Evolutionary conservation across 1,139 yeast genomes (phyloP), one percentile per base, ranked within the genome.

Genomic region (Debaryomyces singareniensis): DNA sequence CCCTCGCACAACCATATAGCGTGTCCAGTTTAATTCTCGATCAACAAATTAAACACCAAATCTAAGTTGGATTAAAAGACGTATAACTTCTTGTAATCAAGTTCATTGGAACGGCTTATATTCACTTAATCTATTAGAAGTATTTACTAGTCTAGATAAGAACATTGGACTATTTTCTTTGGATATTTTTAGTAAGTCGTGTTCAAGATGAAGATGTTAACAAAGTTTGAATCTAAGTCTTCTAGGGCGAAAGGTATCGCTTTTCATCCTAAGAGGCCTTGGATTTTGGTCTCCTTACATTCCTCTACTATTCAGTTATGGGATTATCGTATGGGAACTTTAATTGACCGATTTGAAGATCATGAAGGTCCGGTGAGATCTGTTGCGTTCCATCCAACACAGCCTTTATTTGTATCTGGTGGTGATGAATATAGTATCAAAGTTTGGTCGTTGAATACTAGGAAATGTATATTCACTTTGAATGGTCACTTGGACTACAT

Each of bases 301-400:
- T 84, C 96, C 15, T 86, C 96, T 18, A 86, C 96, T 13, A 89
- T 91, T 54, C 98, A 91, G 59, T 70, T 91, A 42, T 93, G 99
- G 99, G 99, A 93, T 58, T 93, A 93, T 61, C 79, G 99, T 53
- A 93, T 93, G 98, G 99, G 99, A 28, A 87, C 97, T 3, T 67
- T 93, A 51, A 80, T 93, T 55, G 98, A 89, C 56, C 74, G 96
- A 35, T 93, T 87, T 51, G 98, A 93, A 59, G 98, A 91, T 45
- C 99, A 93, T 53, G 96, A 85, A 47, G 99, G 98, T 16, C 97
- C 98, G 5, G 98, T 93, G 20, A 77, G 98, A 60, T 80, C 91
- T 40, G 85, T 93, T 28, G 91, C 80, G 53, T 91, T 93, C 71
- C 99, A 93, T 59, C 96, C 96, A 36, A 87, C 97, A 4, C 98